Evolutionary conservation across 805 yeast genomes (phyloP).

Genomic region (Ogataea neopini): DNA sequence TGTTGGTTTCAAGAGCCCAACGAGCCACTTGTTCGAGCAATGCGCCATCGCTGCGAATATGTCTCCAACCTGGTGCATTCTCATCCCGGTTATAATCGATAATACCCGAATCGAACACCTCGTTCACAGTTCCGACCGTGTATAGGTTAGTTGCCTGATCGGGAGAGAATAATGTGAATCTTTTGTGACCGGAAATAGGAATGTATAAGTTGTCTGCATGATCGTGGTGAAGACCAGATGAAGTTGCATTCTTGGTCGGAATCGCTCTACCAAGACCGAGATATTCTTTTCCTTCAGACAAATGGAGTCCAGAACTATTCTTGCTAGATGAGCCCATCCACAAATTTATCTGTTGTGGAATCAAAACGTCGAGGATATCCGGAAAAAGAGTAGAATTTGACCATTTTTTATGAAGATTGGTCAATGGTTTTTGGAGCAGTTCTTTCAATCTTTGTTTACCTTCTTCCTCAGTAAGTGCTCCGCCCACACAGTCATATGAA

Average conservation of each 20-base stretch:
- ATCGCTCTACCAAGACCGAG: constrained; percentile 54
- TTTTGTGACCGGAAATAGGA: constrained; percentile 57
- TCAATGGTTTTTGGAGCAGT: constrained; percentile 63
- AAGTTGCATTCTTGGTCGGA: constrained; percentile 51
- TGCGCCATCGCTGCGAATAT: constrained; percentile 63
- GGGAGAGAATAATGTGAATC: constrained; percentile 71
- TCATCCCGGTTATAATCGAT: constrained; percentile 60
- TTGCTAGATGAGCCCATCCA: constrained; percentile 61
- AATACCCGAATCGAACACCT: constrained; percentile 59
- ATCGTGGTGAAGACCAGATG: constrained; percentile 79
- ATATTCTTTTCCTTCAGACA: constrained; percentile 24
- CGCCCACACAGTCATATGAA: constrained; percentile 20
- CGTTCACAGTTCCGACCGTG: constrained; percentile 63
- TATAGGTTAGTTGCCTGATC: constrained; percentile 56
- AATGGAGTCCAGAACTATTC: constrained; percentile 1
- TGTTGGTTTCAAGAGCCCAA: constrained; percentile 38
- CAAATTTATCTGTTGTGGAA: constrained; percentile 71
- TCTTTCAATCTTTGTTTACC: constrained; percentile 47
- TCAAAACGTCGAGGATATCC: constrained; percentile 39
- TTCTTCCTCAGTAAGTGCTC: constrained; percentile 33
- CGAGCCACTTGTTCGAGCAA: constrained; percentile 48
- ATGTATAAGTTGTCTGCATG: constrained; percentile 77
- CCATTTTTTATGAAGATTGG: constrained; percentile 37
- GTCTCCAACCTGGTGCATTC: constrained; percentile 63
- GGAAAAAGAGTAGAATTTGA: constrained; percentile 44